phyloP scores from a whole-genome alignment of 768 basidiomycete genomes.

The Tylopilus balloui region DNA sequence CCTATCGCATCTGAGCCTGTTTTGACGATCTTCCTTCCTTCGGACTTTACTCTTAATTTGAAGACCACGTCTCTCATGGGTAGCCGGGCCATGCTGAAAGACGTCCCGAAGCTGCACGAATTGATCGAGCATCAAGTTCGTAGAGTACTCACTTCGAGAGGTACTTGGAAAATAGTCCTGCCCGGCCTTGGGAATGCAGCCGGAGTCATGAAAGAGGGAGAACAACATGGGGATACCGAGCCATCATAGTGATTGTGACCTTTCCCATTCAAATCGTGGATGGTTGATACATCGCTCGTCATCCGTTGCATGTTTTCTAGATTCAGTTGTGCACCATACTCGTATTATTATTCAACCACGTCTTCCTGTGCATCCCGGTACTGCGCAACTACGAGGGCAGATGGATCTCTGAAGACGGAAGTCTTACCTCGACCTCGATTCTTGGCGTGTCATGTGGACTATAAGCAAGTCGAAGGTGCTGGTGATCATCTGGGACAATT shows the following conservation, averaged over 20 bases:
- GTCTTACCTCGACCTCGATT: not conserved
- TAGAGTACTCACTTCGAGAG: conserved; percentile 52
- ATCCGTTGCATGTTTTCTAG: conserved; percentile 3
- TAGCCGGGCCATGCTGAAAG: conserved; percentile 93
- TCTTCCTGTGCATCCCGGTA: not conserved
- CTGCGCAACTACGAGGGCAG: not conserved
- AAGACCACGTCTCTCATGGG: conserved; percentile 91
- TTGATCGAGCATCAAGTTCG: conserved; percentile 84
- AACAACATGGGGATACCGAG: conserved; percentile 1
- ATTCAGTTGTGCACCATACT: conserved; percentile 4
- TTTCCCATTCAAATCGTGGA: not conserved
- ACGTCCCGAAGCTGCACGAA: conserved; percentile 96
- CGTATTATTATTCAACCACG: not conserved
- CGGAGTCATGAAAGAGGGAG: conserved; percentile 29
- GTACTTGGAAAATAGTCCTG: conserved; percentile 63
- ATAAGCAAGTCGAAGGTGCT: not conserved
- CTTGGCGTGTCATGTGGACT: not conserved
- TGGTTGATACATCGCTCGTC: not conserved
- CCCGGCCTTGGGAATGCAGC: conserved; percentile 52
- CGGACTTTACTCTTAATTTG: conserved; percentile 83
- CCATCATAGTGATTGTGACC: not conserved
- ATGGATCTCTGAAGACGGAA: not conserved
- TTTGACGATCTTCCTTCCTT: conserved; percentile 70
- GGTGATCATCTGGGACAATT: not conserved
- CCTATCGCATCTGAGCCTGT: conserved; percentile 50